A percentile compares a stretch with the other conserved stretches of the same genome.
These are phyloP conservation scores for Pseudoperonospora humuli DNA, from an alignment of 352 stramenopile species.

Conservation along the genomic window DNA sequence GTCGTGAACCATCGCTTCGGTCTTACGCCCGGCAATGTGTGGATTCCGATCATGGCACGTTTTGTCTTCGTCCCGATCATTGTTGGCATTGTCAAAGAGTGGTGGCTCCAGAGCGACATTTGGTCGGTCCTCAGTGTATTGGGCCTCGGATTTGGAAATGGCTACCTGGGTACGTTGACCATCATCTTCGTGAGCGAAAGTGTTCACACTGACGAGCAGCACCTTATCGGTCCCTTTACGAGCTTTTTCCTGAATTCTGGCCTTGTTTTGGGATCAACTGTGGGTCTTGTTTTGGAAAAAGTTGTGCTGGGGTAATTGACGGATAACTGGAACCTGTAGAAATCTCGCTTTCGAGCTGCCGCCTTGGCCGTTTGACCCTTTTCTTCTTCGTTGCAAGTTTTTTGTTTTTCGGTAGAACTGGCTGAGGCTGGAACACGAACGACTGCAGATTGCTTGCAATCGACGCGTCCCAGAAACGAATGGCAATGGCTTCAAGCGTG, in stretches of 20 bases:
- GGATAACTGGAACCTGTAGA: constrained; percentile 1
- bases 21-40: constrained; percentile 55
- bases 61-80: constrained; percentile 62
- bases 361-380: constrained; percentile 18
- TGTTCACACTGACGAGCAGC: constrained; percentile 58
- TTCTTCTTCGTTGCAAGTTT: constrained; percentile 26
- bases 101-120: constrained; percentile 58
- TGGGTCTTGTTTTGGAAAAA: constrained; percentile 54
- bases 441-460: constrained; percentile 9
- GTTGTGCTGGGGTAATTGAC: constrained; percentile 37
- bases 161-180: constrained; percentile 66
- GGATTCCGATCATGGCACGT: constrained; percentile 47
- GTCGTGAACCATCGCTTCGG: constrained; percentile 58
- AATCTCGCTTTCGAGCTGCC: constrained; percentile 2
- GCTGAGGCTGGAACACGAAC: constrained; percentile 36
- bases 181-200: constrained; percentile 83
- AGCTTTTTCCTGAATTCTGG: constrained; percentile 83
- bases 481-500: constrained; percentile 31
- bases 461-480: constrained; percentile 52
- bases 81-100: constrained; percentile 60
- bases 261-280: constrained; percentile 66
- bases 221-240: constrained; percentile 70
- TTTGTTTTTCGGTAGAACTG: constrained; percentile 29
- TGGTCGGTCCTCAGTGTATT: constrained; percentile 67
- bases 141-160: constrained; percentile 69